A percentile compares a stretch with the other conserved stretches of the same genome.
phyloP scores from a whole-genome alignment of 345 rosid genomes.

The Eucalyptus globulus region DNA sequence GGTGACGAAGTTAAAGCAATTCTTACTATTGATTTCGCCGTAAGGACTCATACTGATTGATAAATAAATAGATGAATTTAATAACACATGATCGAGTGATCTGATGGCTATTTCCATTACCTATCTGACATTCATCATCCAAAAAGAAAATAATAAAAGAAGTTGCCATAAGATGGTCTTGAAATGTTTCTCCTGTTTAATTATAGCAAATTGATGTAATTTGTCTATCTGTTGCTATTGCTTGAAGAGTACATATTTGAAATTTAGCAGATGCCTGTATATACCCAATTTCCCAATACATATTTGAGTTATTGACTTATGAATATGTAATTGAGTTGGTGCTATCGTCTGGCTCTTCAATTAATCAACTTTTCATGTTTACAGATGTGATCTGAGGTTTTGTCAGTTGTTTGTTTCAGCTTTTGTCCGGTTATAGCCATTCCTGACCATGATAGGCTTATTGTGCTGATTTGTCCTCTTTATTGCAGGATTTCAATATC shows the following conservation, averaged over 20 bases:
- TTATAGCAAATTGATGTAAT: neutral
- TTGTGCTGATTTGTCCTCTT: neutral
- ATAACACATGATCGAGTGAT: neutral
- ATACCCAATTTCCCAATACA: neutral
- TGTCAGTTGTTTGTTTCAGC: neutral
- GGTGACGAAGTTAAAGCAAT: neutral
- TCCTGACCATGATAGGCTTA: neutral
- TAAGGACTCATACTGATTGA: neutral
- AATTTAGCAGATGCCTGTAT: neutral
- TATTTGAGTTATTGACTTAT: neutral
- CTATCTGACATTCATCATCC: neutral
- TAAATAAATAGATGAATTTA: neutral
- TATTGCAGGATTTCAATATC: slow-evolving; percentile 58
- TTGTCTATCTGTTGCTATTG: neutral
- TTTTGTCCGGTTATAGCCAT: neutral
- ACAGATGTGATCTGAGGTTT: neutral
- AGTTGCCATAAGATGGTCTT: neutral
- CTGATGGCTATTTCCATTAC: neutral
- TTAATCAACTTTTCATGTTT: neutral
- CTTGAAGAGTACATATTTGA: neutral
- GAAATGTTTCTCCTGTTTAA: neutral
- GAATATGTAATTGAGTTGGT: neutral
- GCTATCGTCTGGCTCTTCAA: neutral
- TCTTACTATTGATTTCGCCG: neutral
- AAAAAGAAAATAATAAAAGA: neutral